Base-by-base conservation (phyloP, 2,329 filamentous ascomycete genomes). In the Colletotrichum chlorophyti region DNA sequence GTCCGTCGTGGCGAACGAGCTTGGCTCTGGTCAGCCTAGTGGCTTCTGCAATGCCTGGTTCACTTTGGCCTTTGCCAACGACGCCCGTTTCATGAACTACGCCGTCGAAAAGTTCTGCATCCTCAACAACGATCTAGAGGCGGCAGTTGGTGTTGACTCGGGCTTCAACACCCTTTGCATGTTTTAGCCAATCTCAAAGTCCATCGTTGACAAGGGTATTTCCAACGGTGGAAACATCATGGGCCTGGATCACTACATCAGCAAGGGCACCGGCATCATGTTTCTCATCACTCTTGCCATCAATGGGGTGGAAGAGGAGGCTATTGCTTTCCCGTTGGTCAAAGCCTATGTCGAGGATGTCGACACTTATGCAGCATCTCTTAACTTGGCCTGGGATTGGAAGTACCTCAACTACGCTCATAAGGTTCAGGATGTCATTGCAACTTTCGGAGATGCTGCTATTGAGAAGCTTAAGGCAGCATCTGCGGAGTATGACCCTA, bases 371-470 rank as follows among this genome's bases (percentile, higher is more conserved):
- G 63, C 69, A 0, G 61, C 63, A 41, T 64, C 67, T 40, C 51
- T 68, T 15, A 65, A 63, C 0, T 53, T 68, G 5, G 63, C 62
- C 6, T 71, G 69, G 58, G 43, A 65, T 5, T 71, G 69, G 68
- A 66, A 65, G 41, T 81, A 79, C 48, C 66, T 80, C 47, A 80
- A 81, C 65, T 81, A 81, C 45, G 77, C 76, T 2, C 68, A 74
- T 38, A 58, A 64, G 2, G 68, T 65, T 15, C 76, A 81, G 64
- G 67, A 76, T 27, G 69, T 71, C 2, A 65, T 79, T 8, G 38
- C 65, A 2, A 66, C 70, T 2, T 76, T 76, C 53, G 78, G 78
- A 0, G 60, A 69, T 7, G 69, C 71, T 23, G 76, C 74, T 21
- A 53, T 79, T 17, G 63, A 65, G 1, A 70, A 66, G 51, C 58